Percentiles rank a stretch among this genome's conserved stretches.
Evolutionary conservation across 345 rosid species (phyloP).

Genomic region (Cochlearia excelsa): DNA sequence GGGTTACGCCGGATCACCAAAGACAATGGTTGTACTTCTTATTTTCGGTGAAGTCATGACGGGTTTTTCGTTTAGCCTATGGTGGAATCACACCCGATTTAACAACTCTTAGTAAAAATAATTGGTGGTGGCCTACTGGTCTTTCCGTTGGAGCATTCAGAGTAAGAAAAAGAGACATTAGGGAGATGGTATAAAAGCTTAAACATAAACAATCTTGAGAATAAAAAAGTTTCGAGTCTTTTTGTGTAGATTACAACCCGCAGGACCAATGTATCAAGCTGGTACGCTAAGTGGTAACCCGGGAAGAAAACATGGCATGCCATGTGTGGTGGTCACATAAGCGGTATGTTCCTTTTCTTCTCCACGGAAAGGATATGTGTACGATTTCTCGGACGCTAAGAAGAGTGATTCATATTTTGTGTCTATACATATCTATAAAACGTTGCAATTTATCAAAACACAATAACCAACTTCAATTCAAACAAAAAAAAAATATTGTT

Average conservation of each 20-base stretch:
- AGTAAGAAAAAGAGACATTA: conserved; percentile 66
- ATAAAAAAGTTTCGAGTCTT: background rate
- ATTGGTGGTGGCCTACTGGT: conserved; percentile 35
- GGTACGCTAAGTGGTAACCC: conserved; percentile 40
- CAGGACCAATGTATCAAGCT: conserved; percentile 87
- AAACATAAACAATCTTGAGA: background rate
- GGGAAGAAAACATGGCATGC: no score
- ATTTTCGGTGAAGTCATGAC: conserved; percentile 31
- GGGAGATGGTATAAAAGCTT: conserved; percentile 54
- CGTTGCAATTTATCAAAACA: no score
- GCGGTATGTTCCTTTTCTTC: no score
- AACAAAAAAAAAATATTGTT: no score
- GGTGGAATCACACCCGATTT: conserved; percentile 33
- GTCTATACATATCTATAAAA: no score
- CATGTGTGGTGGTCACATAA: no score
- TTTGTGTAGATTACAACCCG: conserved; percentile 52
- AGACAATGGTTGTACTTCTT: conserved; percentile 54
- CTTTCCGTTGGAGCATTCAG: conserved; percentile 80
- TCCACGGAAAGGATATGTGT: no score
- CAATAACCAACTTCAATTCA: no score
- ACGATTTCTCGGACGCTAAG: no score
- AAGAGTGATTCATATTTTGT: no score
- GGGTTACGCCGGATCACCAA: conserved; percentile 46
- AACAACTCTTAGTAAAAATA: conserved; percentile 71
- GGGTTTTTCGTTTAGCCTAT: no score